phyloP scores from a whole-genome alignment of 768 basidiomycete species.

The Rhizopogon vulgaris region DNA sequence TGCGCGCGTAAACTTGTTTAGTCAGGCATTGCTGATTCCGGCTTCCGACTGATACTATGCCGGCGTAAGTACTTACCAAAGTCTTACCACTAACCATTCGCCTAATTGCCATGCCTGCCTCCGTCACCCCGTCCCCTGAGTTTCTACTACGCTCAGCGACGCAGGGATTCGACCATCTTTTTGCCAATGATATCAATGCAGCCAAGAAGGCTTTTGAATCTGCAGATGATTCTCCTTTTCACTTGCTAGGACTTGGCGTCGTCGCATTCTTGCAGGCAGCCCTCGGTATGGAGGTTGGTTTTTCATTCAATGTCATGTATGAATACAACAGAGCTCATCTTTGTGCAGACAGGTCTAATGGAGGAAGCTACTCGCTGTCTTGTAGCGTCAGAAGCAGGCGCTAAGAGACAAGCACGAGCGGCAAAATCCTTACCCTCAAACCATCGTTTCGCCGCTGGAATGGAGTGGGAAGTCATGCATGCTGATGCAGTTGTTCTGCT shows the following conservation, averaged over 20 bases:
- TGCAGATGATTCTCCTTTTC: slow-evolving; percentile 54
- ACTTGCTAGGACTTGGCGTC: slow-evolving; percentile 65
- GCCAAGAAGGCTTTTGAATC: slow-evolving; percentile 44
- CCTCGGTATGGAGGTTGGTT: slow-evolving; percentile 67
- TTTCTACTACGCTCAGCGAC: slow-evolving; percentile 28
- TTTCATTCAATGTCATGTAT: background rate
- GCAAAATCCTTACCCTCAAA: slow-evolving; percentile 26
- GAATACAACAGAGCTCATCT: background rate
- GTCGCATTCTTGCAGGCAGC: slow-evolving; percentile 74
- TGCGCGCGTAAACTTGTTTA: background rate
- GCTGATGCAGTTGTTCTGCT: slow-evolving; percentile 68
- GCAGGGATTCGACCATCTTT: slow-evolving; percentile 62
- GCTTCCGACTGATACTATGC: background rate
- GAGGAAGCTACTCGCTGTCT: slow-evolving; percentile 55
- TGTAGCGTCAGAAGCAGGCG: slow-evolving; percentile 51
- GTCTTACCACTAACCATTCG: background rate
- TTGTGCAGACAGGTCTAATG: slow-evolving; percentile 48
- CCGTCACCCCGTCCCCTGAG: background rate
- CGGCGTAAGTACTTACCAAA: no score
- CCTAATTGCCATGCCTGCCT: background rate
- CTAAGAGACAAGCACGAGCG: slow-evolving; percentile 43
- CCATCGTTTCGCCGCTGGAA: slow-evolving; percentile 49
- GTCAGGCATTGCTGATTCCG: background rate
- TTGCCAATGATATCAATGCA: slow-evolving; percentile 55
- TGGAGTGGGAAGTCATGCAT: slow-evolving; percentile 73